Evolutionary conservation across 179 eudicot genomes (phyloP), one percentile per base, ranked within the genome.

Genomic region (Pouteria campechiana): DNA sequence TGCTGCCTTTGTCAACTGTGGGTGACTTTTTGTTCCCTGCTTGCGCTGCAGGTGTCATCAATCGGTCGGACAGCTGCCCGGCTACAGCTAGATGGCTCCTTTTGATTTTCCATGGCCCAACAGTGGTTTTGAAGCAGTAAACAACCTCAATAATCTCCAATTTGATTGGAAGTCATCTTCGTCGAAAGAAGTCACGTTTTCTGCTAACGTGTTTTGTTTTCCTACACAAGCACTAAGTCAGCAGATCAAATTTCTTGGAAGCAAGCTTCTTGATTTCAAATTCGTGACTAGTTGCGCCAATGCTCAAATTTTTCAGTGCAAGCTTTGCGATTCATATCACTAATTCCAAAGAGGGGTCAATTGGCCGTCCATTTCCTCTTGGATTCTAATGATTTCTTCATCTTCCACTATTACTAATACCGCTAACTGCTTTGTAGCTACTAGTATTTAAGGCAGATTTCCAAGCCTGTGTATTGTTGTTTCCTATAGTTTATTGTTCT

Each of bases 151-250:
- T 44, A 68, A 69, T 61, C 76, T 81, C n/a, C 98, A 77, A 41
- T 86, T 65, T 58, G 93, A 90, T 59, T 90, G 94, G 93, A 82
- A 77, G 59, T 48, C 87, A 37, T 85, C 95, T 15, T 76, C 93
- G 5, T 78, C 59, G 64, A 24, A 28, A 7, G 35, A 17, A 11
- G 0, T 22, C 17, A 30, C 15, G 30, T 40, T 35, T 27, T 24
- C 12, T 15, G 18, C 8, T 6, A 58, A 49, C 16, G 33, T 30
- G 12, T 12, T 9, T 19, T 28, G 7, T 48, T 38, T 38, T 23
- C 13, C 16, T 42, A 17, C 46, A 52, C 10, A 10, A 32, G 7
- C 33, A 59, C 53, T 61, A 60, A 34, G 39, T 47, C 42, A n/a
- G 57, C 68, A 44, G 60, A 40, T n/a, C 39, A 32, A 17, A 4